Evolutionary conservation across 306 rosid genomes (phyloP), one percentile per base, ranked within the genome.

Genomic region (Lupinus albus): DNA sequence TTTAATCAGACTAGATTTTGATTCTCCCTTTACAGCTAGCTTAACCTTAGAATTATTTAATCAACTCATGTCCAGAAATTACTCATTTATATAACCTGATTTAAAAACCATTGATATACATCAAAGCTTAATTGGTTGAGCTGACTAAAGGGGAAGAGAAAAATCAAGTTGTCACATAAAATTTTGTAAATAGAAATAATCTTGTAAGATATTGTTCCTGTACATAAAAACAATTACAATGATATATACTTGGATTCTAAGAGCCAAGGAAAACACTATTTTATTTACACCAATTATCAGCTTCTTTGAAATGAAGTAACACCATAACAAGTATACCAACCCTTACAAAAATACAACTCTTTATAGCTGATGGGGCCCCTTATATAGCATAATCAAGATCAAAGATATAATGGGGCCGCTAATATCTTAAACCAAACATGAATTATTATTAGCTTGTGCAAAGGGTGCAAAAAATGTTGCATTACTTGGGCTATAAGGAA

Each of bases 271-370:
- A 65, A 70, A 69, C 79, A 76, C 47, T 62, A 67, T 61, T 60
- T 64, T 86, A 86, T 89, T 77, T 86, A 86, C 92, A 86, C 68
- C 70, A 38, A 68, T 44, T 59, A 51, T 65, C 83, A 54, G 78
- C 75, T 70, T 67, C 83, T 68, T 66, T 74, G 64, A 72, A 67
- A 70, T 53, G 74, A 74, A 12, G 20, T 54, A 41, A 74, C 55
- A 28, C 61, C 69, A 68, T n/a, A n/a, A n/a, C n/a, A n/a, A n/a
- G n/a, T n/a, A n/a, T 57, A 63, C 67, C 64, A 72, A 54, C 75
- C 70, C 82, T 78, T 67, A 57, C 76, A 74, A 72, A 68, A 58
- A 62, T 65, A 67, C 69, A 53, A 58, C 76, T 75, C 72, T 63
- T 28, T 35, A 39, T 64, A 70, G 70, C 73, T 68, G 57, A 72